Evolutionary conservation across 768 basidiomycete species (phyloP).

Genomic region (Inosperma sp.): DNA sequence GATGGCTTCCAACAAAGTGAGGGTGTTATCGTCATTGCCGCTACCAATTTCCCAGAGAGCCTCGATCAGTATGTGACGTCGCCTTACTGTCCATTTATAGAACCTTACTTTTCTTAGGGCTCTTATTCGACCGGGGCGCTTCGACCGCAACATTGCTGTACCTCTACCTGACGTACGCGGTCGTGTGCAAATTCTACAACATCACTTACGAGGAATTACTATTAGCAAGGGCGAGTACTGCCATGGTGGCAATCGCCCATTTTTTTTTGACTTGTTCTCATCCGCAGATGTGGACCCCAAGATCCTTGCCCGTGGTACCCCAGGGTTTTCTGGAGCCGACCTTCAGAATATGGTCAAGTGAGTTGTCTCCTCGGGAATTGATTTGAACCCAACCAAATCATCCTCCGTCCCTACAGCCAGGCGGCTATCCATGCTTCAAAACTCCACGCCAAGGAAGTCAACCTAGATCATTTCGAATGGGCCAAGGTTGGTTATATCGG

Average conservation of each 20-base stretch:
- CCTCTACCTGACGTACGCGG: conserved; percentile 94
- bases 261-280: conserved; percentile 9
- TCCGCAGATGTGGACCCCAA: conserved; percentile 72
- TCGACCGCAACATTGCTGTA: conserved; percentile 89
- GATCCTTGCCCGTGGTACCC: conserved; percentile 87
- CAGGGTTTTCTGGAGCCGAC: conserved; percentile 97
- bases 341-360: conserved; percentile 96
- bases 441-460: conserved; percentile 70
- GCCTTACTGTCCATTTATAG: conserved; percentile 7
- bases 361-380: conserved; percentile 24
- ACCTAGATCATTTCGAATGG: conserved; percentile 91
- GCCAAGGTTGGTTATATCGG: conserved; percentile 60
- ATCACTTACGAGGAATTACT: conserved; percentile 82
- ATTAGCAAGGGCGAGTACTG: conserved; percentile 47
- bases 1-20: conserved; percentile 94
- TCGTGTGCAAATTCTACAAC: conserved; percentile 86
- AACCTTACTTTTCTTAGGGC: conserved; percentile 49
- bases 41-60: conserved; percentile 96
- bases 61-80: conserved; percentile 69
- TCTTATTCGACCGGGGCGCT: conserved; percentile 92
- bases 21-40: conserved; percentile 92
- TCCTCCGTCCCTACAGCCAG: conserved; percentile 40
- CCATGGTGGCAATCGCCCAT: not conserved
- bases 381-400: conserved; percentile 10
- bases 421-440: conserved; percentile 94